These are phyloP conservation scores for Medicago arabica DNA, from an alignment of 306 rosid species.

Conservation along the genomic window DNA sequence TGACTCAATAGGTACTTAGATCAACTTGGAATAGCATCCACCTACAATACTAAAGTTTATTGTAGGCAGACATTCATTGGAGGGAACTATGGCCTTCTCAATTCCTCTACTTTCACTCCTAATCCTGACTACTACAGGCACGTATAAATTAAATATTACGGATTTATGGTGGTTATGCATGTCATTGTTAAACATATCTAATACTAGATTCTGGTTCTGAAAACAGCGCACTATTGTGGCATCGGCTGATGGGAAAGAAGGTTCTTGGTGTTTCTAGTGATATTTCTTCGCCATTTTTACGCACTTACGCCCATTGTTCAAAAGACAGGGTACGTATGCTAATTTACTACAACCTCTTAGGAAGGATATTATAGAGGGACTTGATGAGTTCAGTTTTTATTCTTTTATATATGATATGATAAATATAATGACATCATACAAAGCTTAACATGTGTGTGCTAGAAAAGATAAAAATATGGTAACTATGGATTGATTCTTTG, in stretches of 20 bases:
- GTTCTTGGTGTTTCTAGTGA: slow-evolving; percentile 66
- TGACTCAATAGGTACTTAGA: slow-evolving; percentile 80
- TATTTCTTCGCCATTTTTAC: slow-evolving; percentile 69
- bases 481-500: no score
- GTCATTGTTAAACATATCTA: slow-evolving; percentile 35
- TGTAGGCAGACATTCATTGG: slow-evolving; percentile 93
- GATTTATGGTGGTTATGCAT: not conserved
- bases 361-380: slow-evolving; percentile 6
- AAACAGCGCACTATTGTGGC: slow-evolving; percentile 91
- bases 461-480: no score
- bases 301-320: slow-evolving; percentile 87
- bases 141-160: slow-evolving; percentile 21
- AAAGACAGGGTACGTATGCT: slow-evolving; percentile 73
- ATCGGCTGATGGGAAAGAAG: slow-evolving; percentile 82
- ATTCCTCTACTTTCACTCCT: slow-evolving; percentile 75
- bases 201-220: slow-evolving; percentile 33
- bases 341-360: slow-evolving; percentile 17
- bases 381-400: not conserved
- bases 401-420: slow-evolving; percentile 8
- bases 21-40: slow-evolving; percentile 93
- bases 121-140: slow-evolving; percentile 96
- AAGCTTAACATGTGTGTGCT: no score
- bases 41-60: slow-evolving; percentile 71
- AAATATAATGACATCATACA: no score
- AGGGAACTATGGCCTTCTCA: slow-evolving; percentile 91